phyloP scores from a whole-genome alignment of 192 early-diverging fungal genomes.

The Chytriomyces confervae region DNA sequence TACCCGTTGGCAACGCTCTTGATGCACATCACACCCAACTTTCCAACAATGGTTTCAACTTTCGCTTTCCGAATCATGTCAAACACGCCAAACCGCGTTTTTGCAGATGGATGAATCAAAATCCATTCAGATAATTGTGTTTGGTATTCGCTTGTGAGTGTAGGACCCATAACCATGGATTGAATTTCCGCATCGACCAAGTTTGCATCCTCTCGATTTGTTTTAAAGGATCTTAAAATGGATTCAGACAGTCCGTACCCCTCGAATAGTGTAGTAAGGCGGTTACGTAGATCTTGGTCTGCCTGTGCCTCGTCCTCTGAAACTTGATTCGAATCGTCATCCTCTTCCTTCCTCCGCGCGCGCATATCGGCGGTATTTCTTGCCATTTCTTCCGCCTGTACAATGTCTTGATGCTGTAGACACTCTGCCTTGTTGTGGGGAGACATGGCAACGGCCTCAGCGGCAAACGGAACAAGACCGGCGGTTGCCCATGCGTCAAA shows the following conservation, averaged over 20 bases:
- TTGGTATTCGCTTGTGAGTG: neutral
- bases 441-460: neutral
- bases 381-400: conserved; percentile 15
- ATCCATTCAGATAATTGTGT: neutral
- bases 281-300: conserved; percentile 11
- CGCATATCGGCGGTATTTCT: neutral
- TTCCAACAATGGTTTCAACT: conserved; percentile 19
- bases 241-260: neutral
- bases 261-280: conserved; percentile 13
- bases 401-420: conserved; percentile 1
- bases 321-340: neutral
- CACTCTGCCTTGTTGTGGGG: neutral
- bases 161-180: conserved; percentile 13
- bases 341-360: neutral
- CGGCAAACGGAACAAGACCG: neutral
- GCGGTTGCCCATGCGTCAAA: neutral
- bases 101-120: neutral
- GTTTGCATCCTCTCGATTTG: neutral
- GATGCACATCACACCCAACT: conserved; percentile 8
- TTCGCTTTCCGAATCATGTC: neutral
- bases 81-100: conserved; percentile 13
- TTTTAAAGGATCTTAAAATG: neutral
- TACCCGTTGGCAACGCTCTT: conserved; percentile 1
- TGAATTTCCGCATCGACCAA: conserved; percentile 15
- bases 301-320: neutral